Conservation (phyloP, 257 asterid species). For the Solanum tarapatanum region DNA sequence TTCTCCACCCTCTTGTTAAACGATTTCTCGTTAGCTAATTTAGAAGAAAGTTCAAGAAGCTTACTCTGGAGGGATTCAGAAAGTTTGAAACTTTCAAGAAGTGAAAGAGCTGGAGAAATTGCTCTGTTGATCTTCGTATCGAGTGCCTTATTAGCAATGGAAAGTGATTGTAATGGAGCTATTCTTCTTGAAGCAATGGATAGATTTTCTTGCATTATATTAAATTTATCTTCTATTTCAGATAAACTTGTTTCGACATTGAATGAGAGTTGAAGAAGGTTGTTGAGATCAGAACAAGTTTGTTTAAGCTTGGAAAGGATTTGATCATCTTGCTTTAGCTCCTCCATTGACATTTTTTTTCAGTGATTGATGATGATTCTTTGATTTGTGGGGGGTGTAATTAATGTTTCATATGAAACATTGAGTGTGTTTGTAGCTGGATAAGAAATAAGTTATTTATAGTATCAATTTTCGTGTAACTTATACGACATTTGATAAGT, state of each 20-base stretch:
- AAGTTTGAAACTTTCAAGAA: constrained; percentile 54
- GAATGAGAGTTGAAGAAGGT: constrained; percentile 29
- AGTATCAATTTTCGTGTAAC: too few relatives aligned
- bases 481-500: too few relatives aligned
- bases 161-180: constrained; percentile 63
- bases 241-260: constrained; percentile 24
- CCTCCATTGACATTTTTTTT: constrained; percentile 19
- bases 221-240: constrained; percentile 25
- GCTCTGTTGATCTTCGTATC: constrained; percentile 68
- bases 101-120: constrained; percentile 51
- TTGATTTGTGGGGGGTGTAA: neutral
- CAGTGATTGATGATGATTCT: neutral
- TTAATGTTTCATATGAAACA: neutral
- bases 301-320: constrained; percentile 17
- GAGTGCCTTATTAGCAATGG: constrained; percentile 65
- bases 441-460: neutral
- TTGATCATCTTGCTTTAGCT: constrained; percentile 27
- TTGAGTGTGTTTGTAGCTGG: neutral
- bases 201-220: constrained; percentile 24
- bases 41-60: constrained; percentile 33
- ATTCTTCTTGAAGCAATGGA: constrained; percentile 33
- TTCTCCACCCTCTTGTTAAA: constrained; percentile 25
- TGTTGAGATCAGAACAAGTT: constrained; percentile 34
- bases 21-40: constrained; percentile 26
- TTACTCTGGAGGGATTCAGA: constrained; percentile 45